Evolutionary conservation across 192 early-diverging fungal species (phyloP), one percentile per base, ranked within the genome.

Genomic region (Coemansia sp.): DNA sequence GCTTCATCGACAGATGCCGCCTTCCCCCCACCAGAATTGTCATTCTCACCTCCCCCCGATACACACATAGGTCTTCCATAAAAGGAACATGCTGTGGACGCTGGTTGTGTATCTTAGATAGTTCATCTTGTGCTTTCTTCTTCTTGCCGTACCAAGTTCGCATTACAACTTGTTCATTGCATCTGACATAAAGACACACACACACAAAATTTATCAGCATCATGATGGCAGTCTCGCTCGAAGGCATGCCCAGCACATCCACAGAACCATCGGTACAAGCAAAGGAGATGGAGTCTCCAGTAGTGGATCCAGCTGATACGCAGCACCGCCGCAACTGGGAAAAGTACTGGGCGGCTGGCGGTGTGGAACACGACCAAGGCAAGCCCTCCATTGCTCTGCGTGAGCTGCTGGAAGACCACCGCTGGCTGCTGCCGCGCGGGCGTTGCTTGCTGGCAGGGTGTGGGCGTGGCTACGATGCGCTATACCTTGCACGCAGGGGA

Each of bases 401-500:
- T 7, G 58, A 74, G 47, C 54, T 74, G 22, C 41, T 74, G 14
- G 70, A 66, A 29, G 54, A 57, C 17, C 58, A 58, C 23, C 46
- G 57, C 17, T 74, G 63, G 64, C 54, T 64, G 32, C 44, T 74
- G 39, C 70, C 70, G n/a, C 52, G 47, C 11, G 68, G 68, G 10
- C 56, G 68, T 13, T 64, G 60, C 27, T 53, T 72, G 43, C 48
- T 72, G 7, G 56, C 68, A 8, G 68, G 68, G 12, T 72, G 68
- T 51, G 68, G 68, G n/a, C 47, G 52, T 19, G 83, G 87, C 7
- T 76, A 85, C 42, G 90, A 93, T 55, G 85, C 88, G n/a, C 51
- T 85, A 51, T 83, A 75, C 44, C 55, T 90, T 29, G 79, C 85
- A 17, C 76, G 67, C n/a, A 51, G 61, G 0, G 62, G 68, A 9